Conservation (phyloP, 768 basidiomycete genomes). For the Suillus subaureus region DNA sequence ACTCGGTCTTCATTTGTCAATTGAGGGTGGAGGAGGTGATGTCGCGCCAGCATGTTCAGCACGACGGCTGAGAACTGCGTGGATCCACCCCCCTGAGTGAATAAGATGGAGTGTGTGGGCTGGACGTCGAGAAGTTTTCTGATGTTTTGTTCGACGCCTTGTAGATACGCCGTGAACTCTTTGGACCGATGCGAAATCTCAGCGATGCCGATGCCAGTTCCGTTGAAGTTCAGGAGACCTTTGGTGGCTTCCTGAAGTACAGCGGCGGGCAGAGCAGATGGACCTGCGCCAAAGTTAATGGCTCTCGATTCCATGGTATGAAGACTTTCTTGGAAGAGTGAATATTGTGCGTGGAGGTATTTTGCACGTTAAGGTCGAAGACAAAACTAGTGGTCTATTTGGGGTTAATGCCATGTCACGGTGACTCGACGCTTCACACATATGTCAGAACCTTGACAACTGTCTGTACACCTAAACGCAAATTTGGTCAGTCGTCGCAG, state of each 20-base stretch:
- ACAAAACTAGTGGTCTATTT: neutral
- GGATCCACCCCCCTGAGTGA: slow-evolving; percentile 94
- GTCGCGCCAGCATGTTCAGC: slow-evolving; percentile 86
- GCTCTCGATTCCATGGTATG: slow-evolving; percentile 44
- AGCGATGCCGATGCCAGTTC: slow-evolving; percentile 92
- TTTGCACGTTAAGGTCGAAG: neutral
- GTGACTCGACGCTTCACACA: neutral
- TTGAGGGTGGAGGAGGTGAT: slow-evolving; percentile 74
- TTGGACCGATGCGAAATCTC: slow-evolving; percentile 96
- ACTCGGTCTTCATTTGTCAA: slow-evolving; percentile 52
- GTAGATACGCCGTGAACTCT: slow-evolving; percentile 77
- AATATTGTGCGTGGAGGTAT: neutral
- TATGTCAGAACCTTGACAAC: neutral
- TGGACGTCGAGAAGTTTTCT: slow-evolving; percentile 83
- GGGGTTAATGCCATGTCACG: neutral
- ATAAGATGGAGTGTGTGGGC: slow-evolving; percentile 80
- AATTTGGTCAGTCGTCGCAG: neutral
- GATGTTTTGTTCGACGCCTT: slow-evolving; percentile 62
- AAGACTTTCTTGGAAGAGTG: neutral
- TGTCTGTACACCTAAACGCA: neutral
- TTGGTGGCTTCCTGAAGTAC: slow-evolving; percentile 83
- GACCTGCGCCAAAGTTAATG: slow-evolving; percentile 94
- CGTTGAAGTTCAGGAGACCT: slow-evolving; percentile 88
- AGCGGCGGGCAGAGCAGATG: slow-evolving; percentile 85
- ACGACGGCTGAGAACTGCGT: slow-evolving; percentile 92